Base-by-base conservation (phyloP, 768 basidiomycete species). In the Gymnopilus junonius region DNA sequence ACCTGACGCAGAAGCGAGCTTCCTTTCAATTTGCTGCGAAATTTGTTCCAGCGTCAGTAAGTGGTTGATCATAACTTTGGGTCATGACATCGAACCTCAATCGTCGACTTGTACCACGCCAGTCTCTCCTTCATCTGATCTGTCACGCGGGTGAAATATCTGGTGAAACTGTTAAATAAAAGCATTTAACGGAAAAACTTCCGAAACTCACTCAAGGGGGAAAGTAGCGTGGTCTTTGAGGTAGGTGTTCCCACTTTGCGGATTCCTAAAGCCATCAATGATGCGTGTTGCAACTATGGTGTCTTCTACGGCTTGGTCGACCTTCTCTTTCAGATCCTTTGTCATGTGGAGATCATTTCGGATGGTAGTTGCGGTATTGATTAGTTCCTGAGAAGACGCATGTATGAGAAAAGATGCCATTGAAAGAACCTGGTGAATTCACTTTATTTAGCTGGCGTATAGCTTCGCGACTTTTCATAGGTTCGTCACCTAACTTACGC, bases 181-280 rank as follows among this genome's bases (percentile, higher is more conserved):
- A 53, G 37, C 4, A 20, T n/a, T n/a, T 20, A 29, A 56, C 8
- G 37, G 29, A 31, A 55, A n/a, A 35, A n/a, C 51, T n/a, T 43
- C 11, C 14, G 27, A 37, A 66, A 80, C 88, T 50, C 66, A 93
- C 91, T 93, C 93, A 10, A 92, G 77, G 23, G 93, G 93, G 75
- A 94, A 95, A n/a, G 79, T 82, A 2, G 93, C 90, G 62, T 93
- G 86, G 54, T 90, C 90, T 71, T 91, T 93, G 55, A 93, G 77
- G 74, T 91, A 87, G 23, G 81, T 82, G 21, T 85, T 87, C 62
- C 87, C 84, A 67, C 87, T 86, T 60, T 93, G 91, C 2, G 90
- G 89, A 69, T 89, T 90, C 64, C 82, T 85, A 77, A 90, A 92
- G 7, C 88, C 92, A 66, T 93, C 92, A 51, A 95, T 80, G 59